Evolutionary conservation across 768 basidiomycete genomes (phyloP), one percentile per base, ranked within the genome.

Genomic region (Crucibulum laeve): DNA sequence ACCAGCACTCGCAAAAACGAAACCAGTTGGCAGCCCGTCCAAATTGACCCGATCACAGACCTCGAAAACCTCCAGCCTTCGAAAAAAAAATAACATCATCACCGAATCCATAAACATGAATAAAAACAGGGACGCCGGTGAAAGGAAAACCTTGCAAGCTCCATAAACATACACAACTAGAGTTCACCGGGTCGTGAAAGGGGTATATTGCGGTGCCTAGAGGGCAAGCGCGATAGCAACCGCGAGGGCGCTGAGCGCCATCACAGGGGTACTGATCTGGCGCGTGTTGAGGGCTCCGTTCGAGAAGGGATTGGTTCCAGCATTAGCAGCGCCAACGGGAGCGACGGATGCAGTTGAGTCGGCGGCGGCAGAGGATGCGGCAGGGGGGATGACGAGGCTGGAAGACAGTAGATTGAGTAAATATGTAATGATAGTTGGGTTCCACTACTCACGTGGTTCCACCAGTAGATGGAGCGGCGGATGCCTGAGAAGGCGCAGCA

Each of bases 271-370:
- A 58, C 61, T 70, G 52, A 64, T 58, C 53, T 67, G 69, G 54
- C 61, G 69, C 24, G 56, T 50, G 14, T 64, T 53, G 33, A 58
- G 44, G 26, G 67, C 68, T 40, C 62, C 63, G 43, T 60, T 63
- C 40, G 48, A 45, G 48, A 68, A 53, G 17, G 64, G 63, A 48
- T 67, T 62, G 40, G 55, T 57, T n/a, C 67, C 72, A 13, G 71
- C 70, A 43, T 74, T 71, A 40, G 69, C 68, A 32, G 72, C 74
- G 39, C 74, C 76, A 25, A 74, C 59, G 35, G 74, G 66, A 5
- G 44, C 43, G 18, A 56, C 38, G 25, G 51, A 45, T 14, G 15
- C 21, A 21, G 43, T 21, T 18, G 52, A 34, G 40, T 18, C 28
- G 28, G 43, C 34, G 48, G 43, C 41, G n/a, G 41, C 19, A 25